phyloP scores from a whole-genome alignment of 2,329 filamentous ascomycete species.

The Fusarium sp. region DNA sequence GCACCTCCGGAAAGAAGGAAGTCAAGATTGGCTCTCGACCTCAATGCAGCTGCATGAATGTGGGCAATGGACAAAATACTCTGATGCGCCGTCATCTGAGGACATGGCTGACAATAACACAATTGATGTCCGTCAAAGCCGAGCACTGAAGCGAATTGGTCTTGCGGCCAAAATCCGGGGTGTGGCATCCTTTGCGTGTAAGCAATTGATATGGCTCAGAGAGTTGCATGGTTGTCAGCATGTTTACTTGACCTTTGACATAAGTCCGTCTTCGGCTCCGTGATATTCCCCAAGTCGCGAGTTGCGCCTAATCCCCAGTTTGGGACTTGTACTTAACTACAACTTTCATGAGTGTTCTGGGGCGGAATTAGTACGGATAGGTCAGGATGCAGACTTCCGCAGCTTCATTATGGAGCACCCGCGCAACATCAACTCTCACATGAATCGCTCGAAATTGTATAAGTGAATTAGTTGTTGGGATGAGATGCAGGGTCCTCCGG shows the following conservation, averaged over 20 bases:
- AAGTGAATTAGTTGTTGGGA: conserved; percentile 42
- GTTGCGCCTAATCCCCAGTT: conserved; percentile 1
- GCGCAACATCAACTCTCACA: conserved; percentile 9
- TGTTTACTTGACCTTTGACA: neutral
- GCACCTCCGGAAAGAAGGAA: conserved; percentile 35
- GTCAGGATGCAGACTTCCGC: neutral
- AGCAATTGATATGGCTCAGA: conserved; percentile 5
- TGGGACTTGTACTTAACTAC: neutral
- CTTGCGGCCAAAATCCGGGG: conserved; percentile 37
- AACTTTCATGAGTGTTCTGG: neutral
- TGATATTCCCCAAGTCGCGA: conserved; percentile 11
- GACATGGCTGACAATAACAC: neutral
- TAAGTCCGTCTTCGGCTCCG: conserved; percentile 11
- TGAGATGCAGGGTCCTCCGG: conserved; percentile 39
- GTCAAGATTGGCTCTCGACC: conserved; percentile 8
- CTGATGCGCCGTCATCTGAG: neutral
- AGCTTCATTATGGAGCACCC: neutral
- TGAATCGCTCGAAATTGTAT: conserved; percentile 33
- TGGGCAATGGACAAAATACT: neutral
- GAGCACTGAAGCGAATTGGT: conserved; percentile 5
- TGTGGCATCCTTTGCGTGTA: conserved; percentile 21
- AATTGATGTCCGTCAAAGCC: neutral
- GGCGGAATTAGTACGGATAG: conserved; percentile 3
- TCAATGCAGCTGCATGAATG: neutral
- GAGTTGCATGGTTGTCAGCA: neutral